A percentile compares a stretch with the other conserved stretches of the same genome.
Evolutionary conservation across 208 protist species (phyloP).

Genomic region (Leishmania gerbilli): DNA sequence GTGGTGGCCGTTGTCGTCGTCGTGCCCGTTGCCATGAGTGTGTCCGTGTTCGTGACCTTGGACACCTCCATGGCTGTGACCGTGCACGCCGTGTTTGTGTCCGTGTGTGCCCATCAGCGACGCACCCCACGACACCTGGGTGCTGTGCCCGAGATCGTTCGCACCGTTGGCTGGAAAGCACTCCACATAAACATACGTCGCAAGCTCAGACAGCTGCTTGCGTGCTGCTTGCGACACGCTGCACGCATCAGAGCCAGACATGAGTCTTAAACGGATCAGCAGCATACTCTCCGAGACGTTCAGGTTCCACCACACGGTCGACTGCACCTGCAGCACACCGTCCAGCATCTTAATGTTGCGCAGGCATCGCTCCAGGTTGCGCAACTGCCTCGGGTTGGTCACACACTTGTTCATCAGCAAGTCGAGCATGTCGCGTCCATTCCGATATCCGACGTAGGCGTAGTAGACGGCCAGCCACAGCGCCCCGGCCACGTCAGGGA

Average conservation of each 20-base stretch:
- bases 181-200: constrained; percentile 65
- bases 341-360: constrained; percentile 41
- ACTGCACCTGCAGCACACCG: constrained; percentile 64
- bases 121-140: constrained; percentile 1
- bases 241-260: constrained; percentile 42
- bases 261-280: constrained; percentile 51
- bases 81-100: not conserved
- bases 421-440: constrained; percentile 42
- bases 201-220: constrained; percentile 36
- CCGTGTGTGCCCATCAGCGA: not conserved
- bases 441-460: constrained; percentile 18
- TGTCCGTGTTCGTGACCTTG: not conserved
- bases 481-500: constrained; percentile 20
- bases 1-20: constrained; percentile 1
- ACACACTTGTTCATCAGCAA: constrained; percentile 74
- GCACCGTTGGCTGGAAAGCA: constrained; percentile 34
- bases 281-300: constrained; percentile 49
- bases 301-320: constrained; percentile 53
- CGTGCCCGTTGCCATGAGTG: constrained; percentile 5
- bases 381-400: constrained; percentile 16
- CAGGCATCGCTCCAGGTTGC: constrained; percentile 45
- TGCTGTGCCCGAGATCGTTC: constrained; percentile 9
- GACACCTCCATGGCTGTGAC: constrained; percentile 12
- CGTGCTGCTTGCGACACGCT: constrained; percentile 38
- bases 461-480: constrained; percentile 41